Evolutionary conservation across 805 yeast genomes (phyloP).

Genomic region (Lipomyces sp.): DNA sequence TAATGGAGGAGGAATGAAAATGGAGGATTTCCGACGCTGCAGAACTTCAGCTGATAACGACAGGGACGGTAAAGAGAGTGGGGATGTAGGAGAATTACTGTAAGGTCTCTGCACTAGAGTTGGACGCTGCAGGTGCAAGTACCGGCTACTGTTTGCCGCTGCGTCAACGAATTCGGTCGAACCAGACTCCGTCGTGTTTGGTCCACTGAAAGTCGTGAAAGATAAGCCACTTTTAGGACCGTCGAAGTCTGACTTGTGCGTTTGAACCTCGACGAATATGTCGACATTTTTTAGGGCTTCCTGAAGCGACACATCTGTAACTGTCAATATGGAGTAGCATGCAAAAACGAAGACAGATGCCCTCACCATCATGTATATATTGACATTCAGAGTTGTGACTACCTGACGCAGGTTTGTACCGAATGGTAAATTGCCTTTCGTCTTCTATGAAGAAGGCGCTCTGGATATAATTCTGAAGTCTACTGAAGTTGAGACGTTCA

Average conservation of each 20-base stretch:
- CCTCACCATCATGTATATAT: conserved; percentile 14
- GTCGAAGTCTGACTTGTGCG: not conserved
- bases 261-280: conserved; percentile 19
- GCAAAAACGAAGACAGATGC: not conserved
- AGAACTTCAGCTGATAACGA: conserved; percentile 8
- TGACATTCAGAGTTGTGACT: not conserved
- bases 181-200: not conserved
- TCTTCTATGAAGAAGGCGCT: conserved; percentile 31
- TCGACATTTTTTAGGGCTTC: conserved; percentile 21
- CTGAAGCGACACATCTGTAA: conserved; percentile 19
- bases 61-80: conserved; percentile 14
- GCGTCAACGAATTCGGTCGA: not conserved
- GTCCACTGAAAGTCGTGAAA: not conserved
- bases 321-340: not conserved
- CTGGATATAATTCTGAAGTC: conserved; percentile 28
- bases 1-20: conserved; percentile 33
- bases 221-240: not conserved
- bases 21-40: conserved; percentile 20
- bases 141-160: not conserved
- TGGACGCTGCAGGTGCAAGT: not conserved
- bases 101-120: not conserved
- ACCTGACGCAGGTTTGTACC: not conserved
- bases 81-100: not conserved
- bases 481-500: conserved; percentile 17
- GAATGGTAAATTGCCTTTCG: conserved; percentile 12